Conservation (phyloP, 2,329 filamentous ascomycete genomes). For the Hypoxylon sp. region DNA sequence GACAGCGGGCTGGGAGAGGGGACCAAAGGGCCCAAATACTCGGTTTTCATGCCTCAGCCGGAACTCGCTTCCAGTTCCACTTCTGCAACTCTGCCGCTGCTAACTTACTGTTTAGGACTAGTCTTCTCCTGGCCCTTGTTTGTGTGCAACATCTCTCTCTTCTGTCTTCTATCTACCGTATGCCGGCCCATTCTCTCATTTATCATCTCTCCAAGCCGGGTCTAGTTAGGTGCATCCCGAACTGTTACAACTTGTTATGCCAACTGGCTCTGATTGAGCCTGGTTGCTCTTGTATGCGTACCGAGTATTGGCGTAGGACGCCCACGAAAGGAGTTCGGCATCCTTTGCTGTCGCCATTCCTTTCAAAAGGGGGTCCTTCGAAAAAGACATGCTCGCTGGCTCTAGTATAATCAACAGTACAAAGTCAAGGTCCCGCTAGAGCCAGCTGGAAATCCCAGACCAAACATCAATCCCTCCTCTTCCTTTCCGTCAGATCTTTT, state of each 20-base stretch:
- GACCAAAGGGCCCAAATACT: slow-evolving; percentile 53
- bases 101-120: slow-evolving; percentile 45
- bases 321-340: slow-evolving; percentile 18
- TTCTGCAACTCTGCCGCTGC: slow-evolving; percentile 46
- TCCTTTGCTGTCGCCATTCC: slow-evolving; percentile 28
- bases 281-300: slow-evolving; percentile 25
- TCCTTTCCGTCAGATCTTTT: slow-evolving; percentile 19
- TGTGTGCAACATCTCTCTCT: slow-evolving; percentile 39
- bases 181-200: slow-evolving; percentile 41
- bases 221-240: slow-evolving; percentile 32
- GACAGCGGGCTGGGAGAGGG: slow-evolving; percentile 40
- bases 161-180: slow-evolving; percentile 34
- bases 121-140: slow-evolving; percentile 36
- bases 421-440: slow-evolving; percentile 24
- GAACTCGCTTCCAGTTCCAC: slow-evolving; percentile 50
- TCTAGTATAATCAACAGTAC: slow-evolving; percentile 33
- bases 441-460: slow-evolving; percentile 33
- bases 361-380: slow-evolving; percentile 28
- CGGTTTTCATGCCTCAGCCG: slow-evolving; percentile 51
- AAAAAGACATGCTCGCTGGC: slow-evolving; percentile 29
- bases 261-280: slow-evolving; percentile 33
- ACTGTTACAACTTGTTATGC: slow-evolving; percentile 27
- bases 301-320: slow-evolving; percentile 27
- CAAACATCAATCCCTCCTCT: slow-evolving; percentile 27
- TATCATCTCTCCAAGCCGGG: slow-evolving; percentile 42